Evolutionary conservation across 305 asterid genomes (phyloP), one percentile per base, ranked within the genome.

Genomic region (Rubia tinctorum): DNA sequence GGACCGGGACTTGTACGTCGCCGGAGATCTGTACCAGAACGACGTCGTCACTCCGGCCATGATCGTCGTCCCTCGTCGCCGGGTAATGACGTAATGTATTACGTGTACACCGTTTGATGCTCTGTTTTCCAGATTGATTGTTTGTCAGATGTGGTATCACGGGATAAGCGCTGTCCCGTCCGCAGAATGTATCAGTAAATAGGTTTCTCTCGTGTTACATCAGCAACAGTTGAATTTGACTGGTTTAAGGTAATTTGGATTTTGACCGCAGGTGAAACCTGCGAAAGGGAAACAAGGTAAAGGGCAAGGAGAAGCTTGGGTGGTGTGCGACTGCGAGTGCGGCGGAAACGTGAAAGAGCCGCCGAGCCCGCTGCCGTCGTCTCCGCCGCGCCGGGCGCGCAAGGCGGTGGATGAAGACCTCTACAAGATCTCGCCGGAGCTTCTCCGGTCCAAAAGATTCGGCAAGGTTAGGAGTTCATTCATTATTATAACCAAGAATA

Each of bases 341-440:
- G 83, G 65, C 2, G 77, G 47, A 8, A 86, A 84, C 15, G 65
- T 80, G 72, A 88, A 85, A 70, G 78, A 73, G 37, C 80, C 89
- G 8, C 80, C 85, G 20, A 80, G 79, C 66, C 83, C 84, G 5
- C 80, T 73, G 1, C 79, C 83, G 6, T 65, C 75, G 2, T 76
- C 87, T 14, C 83, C 86, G 13, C 82, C 85, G 2, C 61, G 82
- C 72, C 77, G 73, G 4, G 75, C 85, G 27, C 81, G 90, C 8
- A 93, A 91, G 75, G 92, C 97, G 8, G 88, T 90, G 12, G 98
- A 92, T 65, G 98, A 92, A 73, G 98, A 92, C 75, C 80, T 92
- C 58, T 92, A 92, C 90, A 86, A 85, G 88, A 89, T 92, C 65
- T 92, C 98, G 9, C 98, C 98, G 2, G 86, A 83, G 6, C 82